Conservation (phyloP, 1,284 basidiomycete species). For the Rhodotorula sp. region DNA sequence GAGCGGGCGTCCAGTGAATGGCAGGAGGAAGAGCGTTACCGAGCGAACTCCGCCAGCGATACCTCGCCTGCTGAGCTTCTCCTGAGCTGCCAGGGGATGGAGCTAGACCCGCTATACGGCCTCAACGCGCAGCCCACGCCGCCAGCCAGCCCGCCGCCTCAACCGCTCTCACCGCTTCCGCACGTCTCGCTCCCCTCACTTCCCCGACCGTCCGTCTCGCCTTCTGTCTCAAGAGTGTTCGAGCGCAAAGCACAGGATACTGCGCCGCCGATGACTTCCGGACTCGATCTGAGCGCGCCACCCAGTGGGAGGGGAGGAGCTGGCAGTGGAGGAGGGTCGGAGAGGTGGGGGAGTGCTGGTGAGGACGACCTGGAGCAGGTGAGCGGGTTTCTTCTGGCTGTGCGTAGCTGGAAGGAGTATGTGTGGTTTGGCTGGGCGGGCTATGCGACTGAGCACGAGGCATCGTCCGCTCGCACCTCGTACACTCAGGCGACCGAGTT, state of each 20-base stretch:
- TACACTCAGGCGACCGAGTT: neutral
- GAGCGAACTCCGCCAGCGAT: too few species aligned
- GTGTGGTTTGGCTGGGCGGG: neutral
- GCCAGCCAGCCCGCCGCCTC: neutral
- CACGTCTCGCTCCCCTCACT: constrained; percentile 2
- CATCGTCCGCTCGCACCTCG: neutral
- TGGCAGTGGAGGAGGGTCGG: neutral
- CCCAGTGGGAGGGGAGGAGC: neutral
- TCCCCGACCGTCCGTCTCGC: constrained; percentile 15
- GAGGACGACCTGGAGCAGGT: constrained; percentile 5
- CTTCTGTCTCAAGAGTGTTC: constrained; percentile 6
- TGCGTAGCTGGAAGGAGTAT: too few species aligned
- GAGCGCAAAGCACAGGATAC: neutral
- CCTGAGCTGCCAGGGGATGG: neutral
- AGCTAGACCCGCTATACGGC: neutral
- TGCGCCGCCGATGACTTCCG: neutral
- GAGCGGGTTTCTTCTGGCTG: neutral
- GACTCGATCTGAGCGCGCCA: constrained; percentile 9
- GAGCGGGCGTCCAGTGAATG: neutral
- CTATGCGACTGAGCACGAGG: too few species aligned
- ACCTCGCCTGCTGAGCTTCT: too few species aligned
- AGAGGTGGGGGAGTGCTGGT: neutral
- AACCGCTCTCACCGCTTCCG: neutral
- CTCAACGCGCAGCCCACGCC: neutral
- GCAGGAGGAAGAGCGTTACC: too few species aligned